Percentiles rank a stretch among this genome's conserved stretches.
Conservation (phyloP, 768 basidiomycete species). For the Tulasnella sp. region DNA sequence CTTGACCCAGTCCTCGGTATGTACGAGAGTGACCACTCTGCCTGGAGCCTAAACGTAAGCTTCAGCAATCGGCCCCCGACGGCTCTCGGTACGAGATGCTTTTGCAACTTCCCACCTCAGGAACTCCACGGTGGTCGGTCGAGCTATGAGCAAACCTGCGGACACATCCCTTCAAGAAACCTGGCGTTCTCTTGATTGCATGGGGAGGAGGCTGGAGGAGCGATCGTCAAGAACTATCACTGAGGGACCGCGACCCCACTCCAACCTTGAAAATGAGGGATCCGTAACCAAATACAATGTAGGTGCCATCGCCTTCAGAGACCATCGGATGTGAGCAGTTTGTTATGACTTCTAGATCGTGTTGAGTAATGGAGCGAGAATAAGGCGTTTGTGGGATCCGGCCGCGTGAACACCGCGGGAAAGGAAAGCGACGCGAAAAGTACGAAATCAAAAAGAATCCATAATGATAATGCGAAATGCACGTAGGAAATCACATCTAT, state of each 20-base stretch:
- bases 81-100: not conserved
- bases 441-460: not conserved
- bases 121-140: constrained; percentile 80
- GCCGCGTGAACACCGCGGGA: not conserved
- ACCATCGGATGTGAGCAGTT: not conserved
- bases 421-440: not conserved
- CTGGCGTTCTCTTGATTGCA: constrained; percentile 55
- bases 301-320: constrained; percentile 33
- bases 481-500: not conserved
- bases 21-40: constrained; percentile 81
- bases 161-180: constrained; percentile 85
- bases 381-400: not conserved
- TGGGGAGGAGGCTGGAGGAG: constrained; percentile 78
- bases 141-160: constrained; percentile 66
- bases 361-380: not conserved
- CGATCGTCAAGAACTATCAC: constrained; percentile 34
- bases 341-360: not conserved
- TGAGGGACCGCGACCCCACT: no score
- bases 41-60: constrained; percentile 57
- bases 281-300: constrained; percentile 86
- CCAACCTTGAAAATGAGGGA: constrained; percentile 84
- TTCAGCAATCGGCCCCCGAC: not conserved
- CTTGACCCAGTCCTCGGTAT: constrained; percentile 78
- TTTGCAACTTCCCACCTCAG: constrained; percentile 44
- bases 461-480: constrained; percentile 1